phyloP scores from a whole-genome alignment of 371 early-diverging fungal genomes.

The Haplosporangium sp. region DNA sequence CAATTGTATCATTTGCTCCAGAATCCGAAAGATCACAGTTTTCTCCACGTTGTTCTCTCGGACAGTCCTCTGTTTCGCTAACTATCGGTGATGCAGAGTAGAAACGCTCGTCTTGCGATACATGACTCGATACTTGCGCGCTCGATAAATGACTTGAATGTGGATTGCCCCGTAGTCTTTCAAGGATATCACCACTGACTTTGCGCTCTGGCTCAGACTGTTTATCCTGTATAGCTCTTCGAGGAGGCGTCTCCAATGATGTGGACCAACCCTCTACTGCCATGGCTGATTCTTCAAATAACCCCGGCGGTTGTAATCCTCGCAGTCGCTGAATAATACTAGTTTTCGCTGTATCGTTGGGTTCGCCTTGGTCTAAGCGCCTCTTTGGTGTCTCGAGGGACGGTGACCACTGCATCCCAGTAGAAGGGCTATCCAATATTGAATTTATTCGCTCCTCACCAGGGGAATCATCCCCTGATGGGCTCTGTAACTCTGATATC shows the following conservation, averaged over 20 bases:
- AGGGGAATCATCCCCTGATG: not conserved
- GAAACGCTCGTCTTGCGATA: slow-evolving; percentile 19
- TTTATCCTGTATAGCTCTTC: not conserved
- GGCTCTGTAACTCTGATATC: not conserved
- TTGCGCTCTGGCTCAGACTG: not conserved
- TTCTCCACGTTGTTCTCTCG: not conserved
- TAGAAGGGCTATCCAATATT: slow-evolving; percentile 5
- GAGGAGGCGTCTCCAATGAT: slow-evolving; percentile 45
- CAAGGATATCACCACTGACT: slow-evolving; percentile 19
- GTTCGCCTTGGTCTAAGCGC: not conserved
- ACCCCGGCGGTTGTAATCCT: slow-evolving; percentile 11
- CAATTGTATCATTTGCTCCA: not conserved
- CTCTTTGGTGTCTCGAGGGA: slow-evolving; percentile 40
- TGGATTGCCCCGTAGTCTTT: slow-evolving; percentile 36
- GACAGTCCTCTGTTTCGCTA: slow-evolving; percentile 11
- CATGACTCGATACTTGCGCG: not conserved
- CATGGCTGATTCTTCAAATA: slow-evolving; percentile 4
- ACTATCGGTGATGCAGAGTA: slow-evolving; percentile 19
- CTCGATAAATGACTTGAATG: not conserved
- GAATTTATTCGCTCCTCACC: not conserved
- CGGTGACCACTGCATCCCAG: slow-evolving; percentile 24
- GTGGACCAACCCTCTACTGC: slow-evolving; percentile 29
- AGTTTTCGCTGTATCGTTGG: not conserved
- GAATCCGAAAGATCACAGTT: not conserved
- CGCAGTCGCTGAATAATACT: slow-evolving; percentile 10